These are phyloP conservation scores for Asterochloris sp. DNA, from an alignment of 139 green algal species.

Conservation along the genomic window DNA sequence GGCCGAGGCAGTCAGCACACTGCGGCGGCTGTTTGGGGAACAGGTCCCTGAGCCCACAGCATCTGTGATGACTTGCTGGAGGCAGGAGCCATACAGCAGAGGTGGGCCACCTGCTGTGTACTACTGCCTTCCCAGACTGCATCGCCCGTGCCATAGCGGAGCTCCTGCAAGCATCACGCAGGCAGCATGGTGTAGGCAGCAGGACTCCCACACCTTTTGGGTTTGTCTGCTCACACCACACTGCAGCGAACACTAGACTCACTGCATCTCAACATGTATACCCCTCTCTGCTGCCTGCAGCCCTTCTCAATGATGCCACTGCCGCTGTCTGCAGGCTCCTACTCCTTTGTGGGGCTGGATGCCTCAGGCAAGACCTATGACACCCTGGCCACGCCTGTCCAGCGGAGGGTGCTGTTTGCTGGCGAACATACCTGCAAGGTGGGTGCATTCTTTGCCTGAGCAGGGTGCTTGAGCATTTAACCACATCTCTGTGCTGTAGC, in stretches of 20 bases:
- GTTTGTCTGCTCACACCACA: no score
- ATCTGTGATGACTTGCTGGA: slow-evolving; percentile 46
- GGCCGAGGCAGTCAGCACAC: slow-evolving; percentile 38
- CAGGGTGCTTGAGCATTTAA: no score
- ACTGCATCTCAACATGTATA: no score
- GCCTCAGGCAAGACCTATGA: slow-evolving; percentile 66
- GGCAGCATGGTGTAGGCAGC: no score
- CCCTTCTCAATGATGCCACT: no score
- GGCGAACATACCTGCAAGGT: slow-evolving; percentile 83
- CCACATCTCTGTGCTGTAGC: no score
- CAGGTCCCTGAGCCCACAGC: slow-evolving; percentile 43
- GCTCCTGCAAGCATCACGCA: no score
- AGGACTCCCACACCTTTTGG: no score
- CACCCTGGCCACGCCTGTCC: slow-evolving; percentile 59
- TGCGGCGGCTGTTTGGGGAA: slow-evolving; percentile 35
- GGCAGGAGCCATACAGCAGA: slow-evolving; percentile 34
- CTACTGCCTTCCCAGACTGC: not conserved
- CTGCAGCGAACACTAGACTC: no score
- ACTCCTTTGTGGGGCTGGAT: slow-evolving; percentile 76
- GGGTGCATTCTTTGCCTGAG: not conserved
- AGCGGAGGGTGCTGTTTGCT: slow-evolving; percentile 72
- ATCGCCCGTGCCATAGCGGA: no score
- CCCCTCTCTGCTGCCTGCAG: no score
- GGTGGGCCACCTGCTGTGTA: slow-evolving; percentile 5
- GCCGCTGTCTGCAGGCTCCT: slow-evolving; percentile 45